Evolutionary conservation across 495 filamentous ascomycete species (phyloP).

Genomic region (Usnea hakonensis): DNA sequence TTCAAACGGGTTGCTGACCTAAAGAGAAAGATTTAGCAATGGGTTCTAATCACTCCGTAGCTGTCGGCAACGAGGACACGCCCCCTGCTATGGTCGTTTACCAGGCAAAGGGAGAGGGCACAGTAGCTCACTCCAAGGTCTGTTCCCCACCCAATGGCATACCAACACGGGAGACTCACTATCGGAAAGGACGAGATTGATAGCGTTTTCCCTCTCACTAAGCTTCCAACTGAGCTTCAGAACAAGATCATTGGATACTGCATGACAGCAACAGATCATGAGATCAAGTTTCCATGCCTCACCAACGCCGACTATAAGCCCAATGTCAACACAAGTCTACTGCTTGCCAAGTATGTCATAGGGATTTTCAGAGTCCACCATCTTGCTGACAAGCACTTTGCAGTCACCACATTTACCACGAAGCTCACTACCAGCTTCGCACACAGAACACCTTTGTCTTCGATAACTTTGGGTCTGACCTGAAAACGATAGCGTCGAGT

Average conservation of each 20-base stretch:
- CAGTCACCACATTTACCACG: constrained; percentile 14
- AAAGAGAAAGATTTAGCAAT: not conserved
- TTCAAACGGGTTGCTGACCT: not conserved
- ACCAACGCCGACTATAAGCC: not conserved
- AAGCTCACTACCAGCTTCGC: not conserved
- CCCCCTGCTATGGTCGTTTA: not conserved
- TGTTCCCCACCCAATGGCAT: not conserved
- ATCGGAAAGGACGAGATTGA: not conserved
- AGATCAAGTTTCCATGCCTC: constrained; percentile 4
- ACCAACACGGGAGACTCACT: not conserved
- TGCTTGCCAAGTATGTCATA: constrained; percentile 4
- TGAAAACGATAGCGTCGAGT: not conserved
- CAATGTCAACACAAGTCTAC: not conserved
- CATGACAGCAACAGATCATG: constrained; percentile 1
- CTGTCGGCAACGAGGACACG: not conserved
- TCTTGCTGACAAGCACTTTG: not conserved
- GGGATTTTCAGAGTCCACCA: not conserved
- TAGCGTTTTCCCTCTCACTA: not conserved
- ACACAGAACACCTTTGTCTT: constrained; percentile 8
- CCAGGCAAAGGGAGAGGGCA: not conserved
- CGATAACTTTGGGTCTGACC: not conserved
- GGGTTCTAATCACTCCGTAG: not conserved
- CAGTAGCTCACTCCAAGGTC: not conserved
- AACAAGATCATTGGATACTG: constrained; percentile 3
- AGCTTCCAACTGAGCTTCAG: not conserved